Evolutionary conservation across 2,329 filamentous ascomycete genomes (phyloP).

Genomic region (Alternaria sp.): DNA sequence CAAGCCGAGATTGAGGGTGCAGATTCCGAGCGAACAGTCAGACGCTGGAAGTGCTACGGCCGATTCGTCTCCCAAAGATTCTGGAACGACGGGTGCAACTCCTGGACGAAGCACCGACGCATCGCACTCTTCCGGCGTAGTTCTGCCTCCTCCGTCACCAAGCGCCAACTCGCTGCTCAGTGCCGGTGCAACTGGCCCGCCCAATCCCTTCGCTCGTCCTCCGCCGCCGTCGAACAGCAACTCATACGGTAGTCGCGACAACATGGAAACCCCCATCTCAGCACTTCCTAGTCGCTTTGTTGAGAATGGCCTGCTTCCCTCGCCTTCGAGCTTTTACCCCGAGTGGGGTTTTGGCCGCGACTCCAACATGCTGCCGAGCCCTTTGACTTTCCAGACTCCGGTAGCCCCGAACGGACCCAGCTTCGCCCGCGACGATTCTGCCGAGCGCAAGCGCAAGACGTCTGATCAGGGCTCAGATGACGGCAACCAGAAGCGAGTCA

Average conservation of each 20-base stretch:
- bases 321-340: constrained; percentile 89
- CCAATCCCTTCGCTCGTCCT: constrained; percentile 93
- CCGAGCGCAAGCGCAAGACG: constrained; percentile 50
- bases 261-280: constrained; percentile 83
- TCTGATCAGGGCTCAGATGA: constrained; percentile 48
- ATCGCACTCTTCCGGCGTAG: constrained; percentile 71
- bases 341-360: constrained; percentile 85
- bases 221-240: constrained; percentile 70
- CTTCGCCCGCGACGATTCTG: constrained; percentile 52
- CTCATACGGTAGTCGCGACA: constrained; percentile 45
- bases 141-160: constrained; percentile 90
- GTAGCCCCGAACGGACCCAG: constrained; percentile 52
- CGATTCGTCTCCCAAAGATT: constrained; percentile 69
- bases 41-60: constrained; percentile 77
- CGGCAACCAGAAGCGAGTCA: constrained; percentile 46
- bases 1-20: constrained; percentile 85
- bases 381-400: constrained; percentile 90
- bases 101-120: constrained; percentile 62
- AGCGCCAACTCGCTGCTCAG: constrained; percentile 85
- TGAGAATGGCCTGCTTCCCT: constrained; percentile 83
- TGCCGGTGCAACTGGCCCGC: constrained; percentile 88
- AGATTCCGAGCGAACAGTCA: constrained; percentile 91
- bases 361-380: constrained; percentile 87
- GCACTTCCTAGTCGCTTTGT: constrained; percentile 92
- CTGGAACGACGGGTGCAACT: constrained; percentile 65